Conservation (phyloP, 495 filamentous ascomycete genomes). For the Hyaloscypha finlandica region DNA sequence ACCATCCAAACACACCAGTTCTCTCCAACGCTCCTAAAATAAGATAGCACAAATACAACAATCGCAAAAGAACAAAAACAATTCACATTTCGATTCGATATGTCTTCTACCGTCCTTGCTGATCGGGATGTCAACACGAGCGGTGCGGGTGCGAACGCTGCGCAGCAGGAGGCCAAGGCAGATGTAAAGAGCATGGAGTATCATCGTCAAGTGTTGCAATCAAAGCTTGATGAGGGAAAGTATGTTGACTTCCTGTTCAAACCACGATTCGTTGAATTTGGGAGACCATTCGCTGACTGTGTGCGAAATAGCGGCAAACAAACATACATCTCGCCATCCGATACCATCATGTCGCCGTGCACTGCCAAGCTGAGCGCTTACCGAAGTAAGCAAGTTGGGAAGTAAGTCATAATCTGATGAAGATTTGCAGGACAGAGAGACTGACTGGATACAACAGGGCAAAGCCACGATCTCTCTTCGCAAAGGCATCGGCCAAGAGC, state of each 20-base stretch:
- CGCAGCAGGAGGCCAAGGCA: constrained; percentile 29
- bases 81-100: constrained; percentile 20
- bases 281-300: constrained; percentile 18
- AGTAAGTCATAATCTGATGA: constrained; percentile 49
- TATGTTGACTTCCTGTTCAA: constrained; percentile 15
- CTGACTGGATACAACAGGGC: constrained; percentile 40
- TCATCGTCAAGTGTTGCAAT: constrained; percentile 75
- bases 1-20: background rate
- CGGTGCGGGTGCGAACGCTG: constrained; percentile 9
- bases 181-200: constrained; percentile 71
- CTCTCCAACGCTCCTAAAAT: background rate
- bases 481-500: constrained; percentile 60
- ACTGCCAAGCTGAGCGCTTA: constrained; percentile 86
- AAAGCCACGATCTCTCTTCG: constrained; percentile 66
- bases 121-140: constrained; percentile 58
- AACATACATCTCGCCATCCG: constrained; percentile 86
- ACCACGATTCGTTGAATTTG: background rate
- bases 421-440: background rate
- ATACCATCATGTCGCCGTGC: constrained; percentile 90
- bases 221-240: constrained; percentile 61
- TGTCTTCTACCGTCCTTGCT: constrained; percentile 50
- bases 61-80: constrained; percentile 3
- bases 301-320: constrained; percentile 47
- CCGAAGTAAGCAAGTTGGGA: constrained; percentile 77
- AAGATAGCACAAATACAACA: background rate